phyloP scores from a whole-genome alignment of 768 basidiomycete species.

The Trichaptum fuscoviolaceum region DNA sequence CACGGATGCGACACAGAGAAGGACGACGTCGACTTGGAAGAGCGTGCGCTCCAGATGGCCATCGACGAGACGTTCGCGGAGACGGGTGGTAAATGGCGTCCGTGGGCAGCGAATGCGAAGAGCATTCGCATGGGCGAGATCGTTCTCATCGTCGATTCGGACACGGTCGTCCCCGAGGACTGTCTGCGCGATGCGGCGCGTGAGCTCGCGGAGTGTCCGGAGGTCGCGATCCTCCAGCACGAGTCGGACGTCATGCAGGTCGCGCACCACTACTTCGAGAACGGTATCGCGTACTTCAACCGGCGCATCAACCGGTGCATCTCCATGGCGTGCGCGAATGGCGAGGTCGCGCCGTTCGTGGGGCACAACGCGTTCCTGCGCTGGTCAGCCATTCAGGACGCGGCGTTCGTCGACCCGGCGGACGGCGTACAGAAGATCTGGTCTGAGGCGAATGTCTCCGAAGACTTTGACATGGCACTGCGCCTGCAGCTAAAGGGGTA shows the following conservation, averaged over 20 bases:
- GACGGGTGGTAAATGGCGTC: slow-evolving; percentile 53
- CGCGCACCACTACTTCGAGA: slow-evolving; percentile 47
- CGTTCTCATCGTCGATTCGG: slow-evolving; percentile 79
- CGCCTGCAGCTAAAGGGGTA: slow-evolving; percentile 61
- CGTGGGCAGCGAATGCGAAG: slow-evolving; percentile 74
- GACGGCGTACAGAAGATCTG: slow-evolving; percentile 71
- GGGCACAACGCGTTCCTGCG: slow-evolving; percentile 88
- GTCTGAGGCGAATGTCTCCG: slow-evolving; percentile 78
- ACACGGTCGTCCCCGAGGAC: slow-evolving; percentile 79
- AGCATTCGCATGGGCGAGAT: slow-evolving; percentile 73
- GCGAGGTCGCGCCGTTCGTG: slow-evolving; percentile 79
- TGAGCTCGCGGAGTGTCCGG: slow-evolving; percentile 75
- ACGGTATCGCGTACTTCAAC: slow-evolving; percentile 44
- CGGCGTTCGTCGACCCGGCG: slow-evolving; percentile 62
- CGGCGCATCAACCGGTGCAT: slow-evolving; percentile 43
- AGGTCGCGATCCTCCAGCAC: slow-evolving; percentile 87
- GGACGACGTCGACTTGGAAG: slow-evolving; percentile 54
- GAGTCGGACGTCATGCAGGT: slow-evolving; percentile 57
- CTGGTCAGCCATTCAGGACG: slow-evolving; percentile 87
- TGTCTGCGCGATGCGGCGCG: slow-evolving; percentile 88
- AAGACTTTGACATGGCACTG: slow-evolving; percentile 80
- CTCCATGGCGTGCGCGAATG: slow-evolving; percentile 57
- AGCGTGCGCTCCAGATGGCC: slow-evolving; percentile 65
- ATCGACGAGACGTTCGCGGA: slow-evolving; percentile 67
- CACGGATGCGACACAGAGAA: slow-evolving; percentile 28